A percentile compares a stretch with the other conserved stretches of the same genome.
phyloP scores from a whole-genome alignment of 2,329 filamentous ascomycete genomes.

The Fusarium sororula region DNA sequence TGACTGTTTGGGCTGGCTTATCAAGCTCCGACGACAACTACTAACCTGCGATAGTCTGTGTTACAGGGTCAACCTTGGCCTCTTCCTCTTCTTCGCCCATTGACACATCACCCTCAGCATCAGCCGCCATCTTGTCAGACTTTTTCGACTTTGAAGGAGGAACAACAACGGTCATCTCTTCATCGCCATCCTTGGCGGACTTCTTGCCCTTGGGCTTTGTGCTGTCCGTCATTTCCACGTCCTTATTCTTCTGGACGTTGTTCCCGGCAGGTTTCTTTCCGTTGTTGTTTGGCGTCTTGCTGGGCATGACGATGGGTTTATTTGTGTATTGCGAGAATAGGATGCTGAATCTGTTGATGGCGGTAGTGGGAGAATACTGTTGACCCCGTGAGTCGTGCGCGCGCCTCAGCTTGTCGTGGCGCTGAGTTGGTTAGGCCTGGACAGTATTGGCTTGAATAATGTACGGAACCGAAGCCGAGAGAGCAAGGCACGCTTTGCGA shows the following conservation, averaged over 20 bases:
- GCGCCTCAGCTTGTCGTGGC: conserved; percentile 39
- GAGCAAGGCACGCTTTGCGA: conserved; percentile 4
- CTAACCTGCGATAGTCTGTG: conserved; percentile 69
- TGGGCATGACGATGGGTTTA: conserved; percentile 64
- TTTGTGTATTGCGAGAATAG: conserved; percentile 4
- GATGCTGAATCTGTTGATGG: conserved; percentile 23
- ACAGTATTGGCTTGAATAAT: conserved; percentile 7
- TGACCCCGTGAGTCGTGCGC: conserved; percentile 38
- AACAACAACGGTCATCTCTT: conserved; percentile 84
- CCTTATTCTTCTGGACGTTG: conserved; percentile 68
- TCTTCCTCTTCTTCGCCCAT: conserved; percentile 72
- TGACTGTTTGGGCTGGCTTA: neutral
- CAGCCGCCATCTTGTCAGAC: conserved; percentile 64
- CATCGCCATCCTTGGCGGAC: conserved; percentile 71
- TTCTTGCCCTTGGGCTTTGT: conserved; percentile 74
- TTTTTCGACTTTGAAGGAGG: conserved; percentile 74
- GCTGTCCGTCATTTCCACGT: conserved; percentile 77
- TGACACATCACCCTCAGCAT: conserved; percentile 74
- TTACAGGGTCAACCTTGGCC: conserved; percentile 67
- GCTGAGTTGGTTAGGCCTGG: conserved; percentile 10
- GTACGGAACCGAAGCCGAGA: neutral
- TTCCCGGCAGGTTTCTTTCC: conserved; percentile 76
- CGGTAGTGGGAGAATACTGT: conserved; percentile 26
- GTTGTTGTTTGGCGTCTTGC: conserved; percentile 78
- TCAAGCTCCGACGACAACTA: neutral